Conservation (phyloP, 495 filamentous ascomycete genomes). For the Rhypophila decipiens region DNA sequence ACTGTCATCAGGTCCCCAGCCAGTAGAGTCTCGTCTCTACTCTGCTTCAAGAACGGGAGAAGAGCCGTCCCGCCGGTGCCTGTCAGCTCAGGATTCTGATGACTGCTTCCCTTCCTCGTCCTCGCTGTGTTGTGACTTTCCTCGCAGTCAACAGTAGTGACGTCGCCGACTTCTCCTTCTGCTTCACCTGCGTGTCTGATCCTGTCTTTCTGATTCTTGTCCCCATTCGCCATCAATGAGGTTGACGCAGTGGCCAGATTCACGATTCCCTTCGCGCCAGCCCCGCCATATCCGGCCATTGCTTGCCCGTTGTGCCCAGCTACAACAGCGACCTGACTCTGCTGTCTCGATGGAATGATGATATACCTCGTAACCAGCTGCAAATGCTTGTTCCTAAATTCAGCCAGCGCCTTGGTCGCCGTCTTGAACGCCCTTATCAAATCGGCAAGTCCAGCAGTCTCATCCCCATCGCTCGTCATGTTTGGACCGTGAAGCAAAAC, state of each 20-base stretch:
- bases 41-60: constrained; percentile 90
- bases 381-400: constrained; percentile 82
- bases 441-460: constrained; percentile 46
- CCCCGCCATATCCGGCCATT: background rate
- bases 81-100: too few species aligned
- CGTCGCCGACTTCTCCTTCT: background rate
- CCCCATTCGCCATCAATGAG: background rate
- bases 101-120: too few species aligned
- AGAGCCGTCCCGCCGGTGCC: constrained; percentile 88
- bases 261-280: constrained; percentile 13
- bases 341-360: constrained; percentile 55
- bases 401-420: constrained; percentile 74
- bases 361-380: constrained; percentile 92
- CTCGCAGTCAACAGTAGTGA: constrained; percentile 4
- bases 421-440: constrained; percentile 67
- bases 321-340: background rate
- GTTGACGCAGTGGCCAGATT: constrained; percentile 59
- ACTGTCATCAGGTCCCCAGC: too few species aligned
- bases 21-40: constrained; percentile 71
- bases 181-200: too few species aligned
- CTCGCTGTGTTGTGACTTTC: constrained; percentile 18
- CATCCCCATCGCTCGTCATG: constrained; percentile 54
- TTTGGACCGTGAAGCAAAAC: too few species aligned
- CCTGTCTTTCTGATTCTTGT: too few species aligned
- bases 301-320: too few species aligned